Evolutionary conservation across 1,284 basidiomycete genomes (phyloP).

Genomic region (Apiotrichum porosum): DNA sequence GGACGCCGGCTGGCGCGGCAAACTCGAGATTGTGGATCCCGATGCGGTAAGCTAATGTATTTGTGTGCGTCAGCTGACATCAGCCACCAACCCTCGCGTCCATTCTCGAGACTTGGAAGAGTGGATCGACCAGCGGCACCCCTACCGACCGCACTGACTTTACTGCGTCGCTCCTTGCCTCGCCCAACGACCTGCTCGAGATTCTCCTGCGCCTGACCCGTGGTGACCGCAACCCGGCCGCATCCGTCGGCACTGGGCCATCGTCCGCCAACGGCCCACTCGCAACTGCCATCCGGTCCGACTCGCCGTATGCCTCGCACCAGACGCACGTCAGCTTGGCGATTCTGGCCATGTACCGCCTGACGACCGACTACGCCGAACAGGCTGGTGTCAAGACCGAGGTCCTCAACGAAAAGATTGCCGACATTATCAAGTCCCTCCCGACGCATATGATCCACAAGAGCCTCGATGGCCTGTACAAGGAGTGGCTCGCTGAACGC

Average conservation of each 20-base stretch:
- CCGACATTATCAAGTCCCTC: constrained; percentile 80
- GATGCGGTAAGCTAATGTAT: constrained; percentile 67
- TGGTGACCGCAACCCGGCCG: constrained; percentile 72
- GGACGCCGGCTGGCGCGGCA: constrained; percentile 79
- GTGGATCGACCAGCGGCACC: constrained; percentile 68
- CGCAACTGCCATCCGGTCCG: constrained; percentile 61
- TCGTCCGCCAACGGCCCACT: constrained; percentile 31
- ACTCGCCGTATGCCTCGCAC: constrained; percentile 72
- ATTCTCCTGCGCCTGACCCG: constrained; percentile 83
- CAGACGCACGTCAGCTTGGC: constrained; percentile 91
- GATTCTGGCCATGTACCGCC: constrained; percentile 80
- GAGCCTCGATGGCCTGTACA: constrained; percentile 85
- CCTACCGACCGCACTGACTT: constrained; percentile 76
- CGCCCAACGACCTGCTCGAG: constrained; percentile 76
- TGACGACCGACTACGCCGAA: constrained; percentile 72
- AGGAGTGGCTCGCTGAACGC: constrained; percentile 58
- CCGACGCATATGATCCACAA: constrained; percentile 80
- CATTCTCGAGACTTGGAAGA: constrained; percentile 80
- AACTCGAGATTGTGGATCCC: constrained; percentile 85
- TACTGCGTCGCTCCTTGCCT: constrained; percentile 75
- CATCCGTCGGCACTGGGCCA: constrained; percentile 58
- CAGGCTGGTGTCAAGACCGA: constrained; percentile 63
- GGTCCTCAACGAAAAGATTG: constrained; percentile 71
- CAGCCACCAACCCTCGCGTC: constrained; percentile 87
- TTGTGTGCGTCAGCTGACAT: constrained; percentile 2